Conservation (phyloP, 2,329 filamentous ascomycete species). For the Plenodomus lindquistii region DNA sequence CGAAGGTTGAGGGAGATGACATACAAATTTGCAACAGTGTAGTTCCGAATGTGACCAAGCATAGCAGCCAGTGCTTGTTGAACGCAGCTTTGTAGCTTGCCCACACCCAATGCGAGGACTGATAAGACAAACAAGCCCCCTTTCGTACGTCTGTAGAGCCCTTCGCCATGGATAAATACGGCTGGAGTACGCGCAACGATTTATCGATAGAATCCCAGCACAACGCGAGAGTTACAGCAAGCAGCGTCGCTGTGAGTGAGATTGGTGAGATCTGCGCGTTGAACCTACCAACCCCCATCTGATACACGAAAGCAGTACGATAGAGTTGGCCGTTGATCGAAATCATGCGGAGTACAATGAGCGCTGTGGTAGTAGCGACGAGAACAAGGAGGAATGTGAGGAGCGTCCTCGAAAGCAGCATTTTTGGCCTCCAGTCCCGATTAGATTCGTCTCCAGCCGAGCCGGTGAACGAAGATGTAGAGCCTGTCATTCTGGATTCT, state of each 20-base stretch:
- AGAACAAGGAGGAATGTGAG: conserved; percentile 3
- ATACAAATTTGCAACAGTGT: conserved; percentile 7
- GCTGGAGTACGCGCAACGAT: conserved; percentile 20
- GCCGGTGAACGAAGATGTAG: background rate
- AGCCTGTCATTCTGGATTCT: background rate
- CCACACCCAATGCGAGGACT: conserved; percentile 22
- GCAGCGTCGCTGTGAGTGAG: conserved; percentile 20
- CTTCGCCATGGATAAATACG: conserved; percentile 23
- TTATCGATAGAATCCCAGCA: conserved; percentile 26
- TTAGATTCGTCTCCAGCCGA: background rate
- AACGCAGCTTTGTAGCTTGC: conserved; percentile 12
- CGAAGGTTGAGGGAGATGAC: background rate
- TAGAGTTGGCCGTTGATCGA: conserved; percentile 7
- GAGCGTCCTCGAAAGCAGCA: conserved; percentile 8
- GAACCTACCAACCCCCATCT: conserved; percentile 5
- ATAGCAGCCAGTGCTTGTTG: background rate
- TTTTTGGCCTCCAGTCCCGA: conserved; percentile 4
- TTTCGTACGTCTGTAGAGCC: conserved; percentile 1
- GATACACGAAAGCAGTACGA: conserved; percentile 15
- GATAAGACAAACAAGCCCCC: conserved; percentile 19
- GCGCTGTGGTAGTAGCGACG: conserved; percentile 1
- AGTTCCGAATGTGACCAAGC: conserved; percentile 4
- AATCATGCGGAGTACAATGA: conserved; percentile 9
- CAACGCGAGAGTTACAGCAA: conserved; percentile 17
- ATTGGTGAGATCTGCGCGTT: conserved; percentile 16